Base-by-base conservation (phyloP, 2,329 filamentous ascomycete genomes). In the Fusarium nelsonii region DNA sequence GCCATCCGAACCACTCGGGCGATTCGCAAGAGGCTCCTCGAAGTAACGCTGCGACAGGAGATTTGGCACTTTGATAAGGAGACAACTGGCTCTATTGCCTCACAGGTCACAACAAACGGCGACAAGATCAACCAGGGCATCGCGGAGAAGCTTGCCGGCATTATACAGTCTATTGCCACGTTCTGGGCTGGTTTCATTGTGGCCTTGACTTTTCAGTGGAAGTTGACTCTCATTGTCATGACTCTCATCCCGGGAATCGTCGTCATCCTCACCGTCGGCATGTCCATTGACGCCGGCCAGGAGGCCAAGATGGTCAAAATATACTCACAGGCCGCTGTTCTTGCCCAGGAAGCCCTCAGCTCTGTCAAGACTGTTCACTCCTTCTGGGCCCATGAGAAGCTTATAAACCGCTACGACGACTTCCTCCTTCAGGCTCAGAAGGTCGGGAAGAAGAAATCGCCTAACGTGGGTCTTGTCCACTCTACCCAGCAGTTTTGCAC, bases 1-100 rank as follows among this genome's bases (percentile, higher is more conserved):
- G 84, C 85, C 4, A 83, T 83, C 54, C 79, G 84, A 11, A 84
- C 84, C 4, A 84, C 84, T 4, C 82, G 84, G 57, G 82, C 78
- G 33, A 76, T 82, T 28, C 79, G 87, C 10, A 79, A 82, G 48
- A 79, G 79, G 28, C 88, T 86, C 64, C 78, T 88, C 10, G 80
- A 82, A 37, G 78, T 81, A 30, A 80, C 85, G 1, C 78, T 88
- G 16, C 77, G 83, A 9, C 83, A 86, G 64, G 83, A 85, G 49
- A 79, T 86, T 26, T 79, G 81, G 50, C 83, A 81, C 68, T 86
- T 84, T 61, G 84, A 87, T 68, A 74, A 76, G 37, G 77, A 77
- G 32, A 71, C 72, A 3, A 78, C 78, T 32, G 83, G 83, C 16
- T 83, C 82, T 32, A 78, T 81, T 32, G 73, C 82, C 2, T 78